Evolutionary conservation across 345 rosid genomes (phyloP), one percentile per base, ranked within the genome.

Genomic region (Citropsis articulata): DNA sequence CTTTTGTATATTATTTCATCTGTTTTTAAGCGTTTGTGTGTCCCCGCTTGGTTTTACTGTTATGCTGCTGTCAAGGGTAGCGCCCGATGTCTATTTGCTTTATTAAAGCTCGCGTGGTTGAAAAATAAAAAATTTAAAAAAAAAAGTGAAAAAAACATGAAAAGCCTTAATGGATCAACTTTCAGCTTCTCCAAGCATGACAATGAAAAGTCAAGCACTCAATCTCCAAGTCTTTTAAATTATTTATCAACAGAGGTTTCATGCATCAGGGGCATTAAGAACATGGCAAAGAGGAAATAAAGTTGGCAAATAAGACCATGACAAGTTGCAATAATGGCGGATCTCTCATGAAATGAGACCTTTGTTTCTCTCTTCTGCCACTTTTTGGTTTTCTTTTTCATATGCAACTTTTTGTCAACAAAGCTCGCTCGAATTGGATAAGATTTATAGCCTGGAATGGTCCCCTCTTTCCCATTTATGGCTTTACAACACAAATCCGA

Each of bases 371-470:
- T 22, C 27, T 22, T 59, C 12, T 1, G 35, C 4, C 3, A 42
- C 27, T 12, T 18, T 30, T 53, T 30, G 36, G 2, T 72, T 56
- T 22, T 4, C 33, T 56, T 72, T 22, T 22, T 56, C 60, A 22
- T 57, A 35, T 53, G 25, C 3, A 0, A 24, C 12, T 30, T 22
- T 45, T 73, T 61, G 38, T 73, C 69, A 62, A 42, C 59, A 42
- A 62, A 42, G 77, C 35, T 74, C 60, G 57, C 40, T 42, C 45
- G 22, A 62, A 40, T 40, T 13, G 69, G 77, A 74, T 74, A 62
- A 74, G 70, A 30, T 7, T 48, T 45, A 21, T 42, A 61, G 30
- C 8, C 31, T 62, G 60, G 70, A 16, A 24, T 6, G 36, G n/a
- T 59, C 27, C 2, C 18, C 16, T 14, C 9, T 64, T 64, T 0